phyloP scores from a whole-genome alignment of 1,139 yeast species.

The Blastobotrys apis region DNA sequence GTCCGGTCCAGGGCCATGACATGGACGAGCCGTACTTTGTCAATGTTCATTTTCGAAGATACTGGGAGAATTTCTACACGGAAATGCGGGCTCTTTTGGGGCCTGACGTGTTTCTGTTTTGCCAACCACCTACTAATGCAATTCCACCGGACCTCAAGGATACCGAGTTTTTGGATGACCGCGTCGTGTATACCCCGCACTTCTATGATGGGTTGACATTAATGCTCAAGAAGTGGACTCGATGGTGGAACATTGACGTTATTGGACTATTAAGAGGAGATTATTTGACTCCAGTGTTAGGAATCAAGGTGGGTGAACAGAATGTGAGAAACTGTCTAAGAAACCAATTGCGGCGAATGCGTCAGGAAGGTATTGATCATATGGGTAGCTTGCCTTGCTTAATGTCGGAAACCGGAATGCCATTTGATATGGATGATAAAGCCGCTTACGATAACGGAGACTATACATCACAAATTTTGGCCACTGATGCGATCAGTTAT shows the following conservation, averaged over 20 bases:
- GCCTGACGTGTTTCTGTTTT: conserved; percentile 50
- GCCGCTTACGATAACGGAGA: conserved; percentile 57
- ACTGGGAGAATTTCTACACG: conserved; percentile 48
- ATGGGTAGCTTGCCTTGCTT: conserved; percentile 67
- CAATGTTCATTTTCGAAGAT: conserved; percentile 57
- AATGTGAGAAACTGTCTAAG: conserved; percentile 67
- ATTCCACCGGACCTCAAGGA: conserved; percentile 63
- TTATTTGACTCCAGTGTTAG: conserved; percentile 67
- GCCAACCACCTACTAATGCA: conserved; percentile 83
- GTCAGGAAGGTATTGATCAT: conserved; percentile 50
- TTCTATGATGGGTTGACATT: conserved; percentile 86
- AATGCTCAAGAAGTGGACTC: conserved; percentile 73
- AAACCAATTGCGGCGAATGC: conserved; percentile 61
- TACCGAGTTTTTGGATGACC: conserved; percentile 54
- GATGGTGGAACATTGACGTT: conserved; percentile 68
- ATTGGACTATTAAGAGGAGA: conserved; percentile 72
- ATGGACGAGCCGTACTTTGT: conserved; percentile 58
- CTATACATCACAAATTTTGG: conserved; percentile 65
- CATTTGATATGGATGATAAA: conserved; percentile 82
- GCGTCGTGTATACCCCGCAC: conserved; percentile 74
- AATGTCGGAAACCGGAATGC: conserved; percentile 90
- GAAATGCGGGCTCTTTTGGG: conserved; percentile 46
- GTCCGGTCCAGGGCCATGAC: conserved; percentile 33
- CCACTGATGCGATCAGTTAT: conserved; percentile 69
- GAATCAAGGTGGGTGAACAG: conserved; percentile 70